Evolutionary conservation across 1,284 basidiomycete genomes (phyloP).

Genomic region (Malassezia furfur): DNA sequence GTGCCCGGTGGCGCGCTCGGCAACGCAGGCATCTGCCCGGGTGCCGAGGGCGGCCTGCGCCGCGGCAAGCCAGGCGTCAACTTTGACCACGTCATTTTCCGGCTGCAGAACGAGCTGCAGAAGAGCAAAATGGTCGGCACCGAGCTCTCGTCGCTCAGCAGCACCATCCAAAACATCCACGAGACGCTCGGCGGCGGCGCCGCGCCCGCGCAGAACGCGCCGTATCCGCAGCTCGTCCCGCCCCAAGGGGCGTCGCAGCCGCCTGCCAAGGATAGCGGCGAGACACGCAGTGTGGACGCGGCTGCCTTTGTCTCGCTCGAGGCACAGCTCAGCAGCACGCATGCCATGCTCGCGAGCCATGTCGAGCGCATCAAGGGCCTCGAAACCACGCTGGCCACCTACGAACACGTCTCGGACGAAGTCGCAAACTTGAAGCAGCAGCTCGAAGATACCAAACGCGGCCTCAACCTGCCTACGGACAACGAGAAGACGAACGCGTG

Average conservation of each 20-base stretch:
- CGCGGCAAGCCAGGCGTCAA: constrained; percentile 51
- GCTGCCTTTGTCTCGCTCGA: constrained; percentile 57
- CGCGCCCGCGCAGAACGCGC: constrained; percentile 45
- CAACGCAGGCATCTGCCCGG: constrained; percentile 36
- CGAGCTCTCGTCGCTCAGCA: constrained; percentile 69
- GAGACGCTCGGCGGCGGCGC: constrained; percentile 74
- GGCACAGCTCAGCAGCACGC: constrained; percentile 73
- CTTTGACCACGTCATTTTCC: constrained; percentile 68
- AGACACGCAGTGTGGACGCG: constrained; percentile 23
- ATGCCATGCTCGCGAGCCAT: constrained; percentile 66
- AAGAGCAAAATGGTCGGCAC: constrained; percentile 88
- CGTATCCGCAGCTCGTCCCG: constrained; percentile 43
- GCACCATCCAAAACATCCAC: constrained; percentile 80
- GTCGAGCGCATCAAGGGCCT: constrained; percentile 75
- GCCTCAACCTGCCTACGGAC: constrained; percentile 19
- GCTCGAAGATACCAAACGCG: constrained; percentile 46
- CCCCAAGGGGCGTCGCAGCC: constrained; percentile 10
- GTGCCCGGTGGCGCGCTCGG: constrained; percentile 38
- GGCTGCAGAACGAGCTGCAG: constrained; percentile 75
- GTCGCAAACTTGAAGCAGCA: constrained; percentile 53
- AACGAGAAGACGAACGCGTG: constrained; percentile 14
- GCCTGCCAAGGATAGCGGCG: constrained; percentile 14
- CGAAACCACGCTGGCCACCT: constrained; percentile 69
- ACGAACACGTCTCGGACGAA: constrained; percentile 74
- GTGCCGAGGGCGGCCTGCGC: constrained; percentile 42